Conservation (phyloP, 1,284 basidiomycete species). For the Neonothopanus nambi region DNA sequence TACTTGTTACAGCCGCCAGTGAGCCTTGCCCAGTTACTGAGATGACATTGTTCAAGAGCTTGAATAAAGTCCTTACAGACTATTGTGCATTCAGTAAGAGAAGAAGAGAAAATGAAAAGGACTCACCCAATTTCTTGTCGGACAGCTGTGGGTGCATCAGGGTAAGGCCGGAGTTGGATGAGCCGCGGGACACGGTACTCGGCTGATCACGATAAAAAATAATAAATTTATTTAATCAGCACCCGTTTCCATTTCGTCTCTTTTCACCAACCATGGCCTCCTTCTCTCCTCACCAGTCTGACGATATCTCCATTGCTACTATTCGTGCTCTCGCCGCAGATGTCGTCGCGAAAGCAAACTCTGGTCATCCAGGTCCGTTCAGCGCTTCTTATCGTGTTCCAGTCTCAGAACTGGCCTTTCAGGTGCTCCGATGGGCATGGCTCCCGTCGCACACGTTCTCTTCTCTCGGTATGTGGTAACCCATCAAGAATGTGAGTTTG, state of each 20-base stretch:
- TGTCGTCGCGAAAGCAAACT: slow-evolving; percentile 82
- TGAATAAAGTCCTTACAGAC: slow-evolving; percentile 74
- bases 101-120: not conserved
- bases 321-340: slow-evolving; percentile 75
- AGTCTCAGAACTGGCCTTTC: slow-evolving; percentile 1
- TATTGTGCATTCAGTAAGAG: slow-evolving; percentile 29
- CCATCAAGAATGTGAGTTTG: not conserved
- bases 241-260: slow-evolving; percentile 14
- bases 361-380: slow-evolving; percentile 80
- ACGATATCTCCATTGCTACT: slow-evolving; percentile 63
- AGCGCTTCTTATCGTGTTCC: not conserved
- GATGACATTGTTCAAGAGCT: slow-evolving; percentile 70
- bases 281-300: slow-evolving; percentile 42
- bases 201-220: too few species aligned
- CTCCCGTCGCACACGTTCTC: slow-evolving; percentile 85
- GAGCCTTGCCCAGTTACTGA: slow-evolving; percentile 58
- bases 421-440: slow-evolving; percentile 93
- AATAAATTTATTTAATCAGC: too few species aligned
- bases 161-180: too few species aligned
- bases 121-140: slow-evolving; percentile 64
- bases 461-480: slow-evolving; percentile 64
- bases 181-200: too few species aligned
- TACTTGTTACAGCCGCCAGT: slow-evolving; percentile 73
- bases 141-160: slow-evolving; percentile 74
- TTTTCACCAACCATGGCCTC: slow-evolving; percentile 41